These are phyloP conservation scores for Aspergillus candidus DNA, from an alignment of 2,329 filamentous ascomycete genomes.

Conservation along the genomic window DNA sequence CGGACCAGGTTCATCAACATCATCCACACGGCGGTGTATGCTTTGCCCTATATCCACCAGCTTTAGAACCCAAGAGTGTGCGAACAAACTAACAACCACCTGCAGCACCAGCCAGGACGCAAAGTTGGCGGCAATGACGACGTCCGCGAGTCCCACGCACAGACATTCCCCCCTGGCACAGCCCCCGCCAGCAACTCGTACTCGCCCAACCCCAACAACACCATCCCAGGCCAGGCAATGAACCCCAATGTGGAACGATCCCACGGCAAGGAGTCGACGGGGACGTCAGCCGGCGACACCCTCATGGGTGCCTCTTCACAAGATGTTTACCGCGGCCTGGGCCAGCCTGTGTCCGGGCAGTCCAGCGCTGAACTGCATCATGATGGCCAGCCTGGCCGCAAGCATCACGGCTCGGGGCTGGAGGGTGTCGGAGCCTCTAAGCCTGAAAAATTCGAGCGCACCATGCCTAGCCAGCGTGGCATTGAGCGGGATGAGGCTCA, in stretches of 20 bases:
- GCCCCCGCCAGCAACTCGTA: conserved; percentile 52
- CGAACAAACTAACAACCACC: conserved; percentile 7
- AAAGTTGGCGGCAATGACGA: conserved; percentile 50
- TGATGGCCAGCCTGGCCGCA: conserved; percentile 39
- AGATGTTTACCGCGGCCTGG: conserved; percentile 50
- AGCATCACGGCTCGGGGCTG: conserved; percentile 38
- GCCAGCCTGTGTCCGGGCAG: conserved; percentile 47
- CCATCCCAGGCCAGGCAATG: conserved; percentile 35
- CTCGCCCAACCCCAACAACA: conserved; percentile 36
- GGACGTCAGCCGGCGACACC: conserved; percentile 42
- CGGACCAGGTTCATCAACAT: too few relatives aligned
- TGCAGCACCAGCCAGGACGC: conserved; percentile 58
- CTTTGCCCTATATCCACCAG: too few relatives aligned
- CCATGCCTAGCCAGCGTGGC: conserved; percentile 22
- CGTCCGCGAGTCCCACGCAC: conserved; percentile 58
- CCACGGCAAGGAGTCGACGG: conserved; percentile 37
- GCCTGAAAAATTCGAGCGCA: conserved; percentile 18
- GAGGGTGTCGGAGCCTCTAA: conserved; percentile 38
- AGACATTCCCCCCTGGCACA: conserved; percentile 57
- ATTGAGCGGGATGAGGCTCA: conserved; percentile 23
- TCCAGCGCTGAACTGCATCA: conserved; percentile 44
- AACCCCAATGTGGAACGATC: conserved; percentile 35
- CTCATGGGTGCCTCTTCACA: conserved; percentile 48
- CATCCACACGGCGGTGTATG: conserved; percentile 3
- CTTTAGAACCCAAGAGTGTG: too few relatives aligned